A percentile compares a stretch with the other conserved stretches of the same genome.
Conservation (phyloP, 139 green algal species). For the Auxenochlorella protothecoides region DNA sequence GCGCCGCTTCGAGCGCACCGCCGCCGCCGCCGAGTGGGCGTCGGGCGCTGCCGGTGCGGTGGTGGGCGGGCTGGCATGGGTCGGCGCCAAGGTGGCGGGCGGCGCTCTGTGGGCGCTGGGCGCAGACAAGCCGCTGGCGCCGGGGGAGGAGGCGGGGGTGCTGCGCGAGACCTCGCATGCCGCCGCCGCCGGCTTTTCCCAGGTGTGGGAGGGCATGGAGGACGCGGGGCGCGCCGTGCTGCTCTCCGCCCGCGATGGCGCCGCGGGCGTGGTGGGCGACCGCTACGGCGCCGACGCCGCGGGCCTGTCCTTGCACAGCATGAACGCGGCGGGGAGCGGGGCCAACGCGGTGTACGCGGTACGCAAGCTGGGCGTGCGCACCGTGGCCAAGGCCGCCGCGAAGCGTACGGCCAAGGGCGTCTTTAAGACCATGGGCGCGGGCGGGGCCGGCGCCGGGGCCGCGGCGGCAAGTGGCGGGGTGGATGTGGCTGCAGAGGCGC, state of each 20-base stretch:
- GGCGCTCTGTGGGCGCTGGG: slow-evolving; percentile 11
- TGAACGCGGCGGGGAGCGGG: slow-evolving; percentile 5
- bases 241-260: slow-evolving; percentile 6
- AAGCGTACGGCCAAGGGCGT: slow-evolving; percentile 14
- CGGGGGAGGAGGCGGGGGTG: slow-evolving; percentile 3
- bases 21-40: not conserved
- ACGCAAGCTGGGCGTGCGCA: slow-evolving; percentile 6
- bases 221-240: slow-evolving; percentile 7
- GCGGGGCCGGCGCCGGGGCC: no score
- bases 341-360: not conserved
- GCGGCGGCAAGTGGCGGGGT: no score
- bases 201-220: slow-evolving; percentile 16
- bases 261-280: slow-evolving; percentile 3
- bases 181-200: slow-evolving; percentile 3
- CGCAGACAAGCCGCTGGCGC: slow-evolving; percentile 9
- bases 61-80: slow-evolving; percentile 14
- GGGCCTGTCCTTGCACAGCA: slow-evolving; percentile 1
- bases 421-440: not conserved
- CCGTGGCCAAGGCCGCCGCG: slow-evolving; percentile 10
- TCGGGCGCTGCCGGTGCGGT: not conserved
- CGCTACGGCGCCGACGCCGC: slow-evolving; percentile 12
- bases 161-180: slow-evolving; percentile 11
- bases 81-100: slow-evolving; percentile 11
- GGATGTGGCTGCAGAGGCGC: no score
- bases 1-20: slow-evolving; percentile 4